phyloP scores from a whole-genome alignment of 352 stramenopile species.

The Plasmopara muralis region DNA sequence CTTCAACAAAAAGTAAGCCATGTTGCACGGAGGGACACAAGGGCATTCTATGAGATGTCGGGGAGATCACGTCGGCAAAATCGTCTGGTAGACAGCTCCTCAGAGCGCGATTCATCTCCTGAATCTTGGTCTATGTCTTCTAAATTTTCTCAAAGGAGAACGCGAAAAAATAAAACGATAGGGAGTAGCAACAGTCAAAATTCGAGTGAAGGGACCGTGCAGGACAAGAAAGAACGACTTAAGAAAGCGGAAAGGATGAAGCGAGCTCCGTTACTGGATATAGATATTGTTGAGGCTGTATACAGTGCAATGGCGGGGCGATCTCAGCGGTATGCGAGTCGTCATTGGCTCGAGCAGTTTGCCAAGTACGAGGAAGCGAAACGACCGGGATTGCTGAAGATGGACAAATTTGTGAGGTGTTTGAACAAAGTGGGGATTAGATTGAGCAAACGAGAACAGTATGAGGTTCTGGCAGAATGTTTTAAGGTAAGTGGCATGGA shows the following conservation, averaged over 20 bases:
- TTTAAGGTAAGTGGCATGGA: conserved; percentile 17
- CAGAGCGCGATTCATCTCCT: conserved; percentile 1
- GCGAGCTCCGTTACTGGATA: conserved; percentile 42
- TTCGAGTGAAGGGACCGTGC: conserved; percentile 6
- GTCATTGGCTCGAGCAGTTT: conserved; percentile 43
- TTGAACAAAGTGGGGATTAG: conserved; percentile 46
- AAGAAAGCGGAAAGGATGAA: conserved; percentile 41
- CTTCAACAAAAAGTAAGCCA: conserved; percentile 12
- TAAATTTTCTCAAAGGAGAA: too few species aligned
- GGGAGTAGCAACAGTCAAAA: too few species aligned
- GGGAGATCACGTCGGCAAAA: conserved; percentile 4
- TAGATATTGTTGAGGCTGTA: conserved; percentile 37
- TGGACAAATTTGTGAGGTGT: conserved; percentile 49
- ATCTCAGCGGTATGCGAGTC: conserved; percentile 31
- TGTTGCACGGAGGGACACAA: conserved; percentile 7
- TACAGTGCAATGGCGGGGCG: conserved; percentile 45
- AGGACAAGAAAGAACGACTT: conserved; percentile 22
- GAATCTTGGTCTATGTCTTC: too few species aligned
- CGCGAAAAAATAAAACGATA: too few species aligned
- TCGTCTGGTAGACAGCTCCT: conserved; percentile 7
- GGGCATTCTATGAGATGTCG: not conserved
- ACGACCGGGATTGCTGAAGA: conserved; percentile 24
- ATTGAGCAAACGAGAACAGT: conserved; percentile 32
- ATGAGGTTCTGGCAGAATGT: conserved; percentile 26
- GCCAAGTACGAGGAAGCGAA: conserved; percentile 38